phyloP scores from a whole-genome alignment of 75 land plant species.

The Azolla pinnata region DNA sequence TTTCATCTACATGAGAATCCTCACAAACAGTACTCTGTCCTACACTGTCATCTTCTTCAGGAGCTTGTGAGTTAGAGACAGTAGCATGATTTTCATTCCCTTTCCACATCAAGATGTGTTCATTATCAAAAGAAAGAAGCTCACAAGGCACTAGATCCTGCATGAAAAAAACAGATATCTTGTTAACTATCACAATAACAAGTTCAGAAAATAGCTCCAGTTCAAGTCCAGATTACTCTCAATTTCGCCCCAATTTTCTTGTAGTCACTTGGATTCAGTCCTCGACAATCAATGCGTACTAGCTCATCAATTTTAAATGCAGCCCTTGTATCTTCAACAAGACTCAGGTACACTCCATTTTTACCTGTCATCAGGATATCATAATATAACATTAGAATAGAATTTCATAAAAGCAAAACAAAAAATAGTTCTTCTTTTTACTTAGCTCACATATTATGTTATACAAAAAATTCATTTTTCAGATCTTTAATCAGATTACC shows the following conservation, averaged over 20 bases:
- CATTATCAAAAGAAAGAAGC: slow-evolving; percentile 77
- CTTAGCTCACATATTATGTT: not conserved
- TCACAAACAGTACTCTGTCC: slow-evolving; percentile 4
- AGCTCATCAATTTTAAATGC: slow-evolving; percentile 84
- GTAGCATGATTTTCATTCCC: slow-evolving; percentile 61
- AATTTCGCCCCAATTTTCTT: slow-evolving; percentile 88
- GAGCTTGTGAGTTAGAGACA: slow-evolving; percentile 7
- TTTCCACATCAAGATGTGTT: slow-evolving; percentile 90
- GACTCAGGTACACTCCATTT: slow-evolving; percentile 74
- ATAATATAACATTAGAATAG: not conserved
- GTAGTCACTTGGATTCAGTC: slow-evolving; percentile 67
- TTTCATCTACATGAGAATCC: not conserved
- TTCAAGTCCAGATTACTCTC: slow-evolving; percentile 32
- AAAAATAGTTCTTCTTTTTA: not conserved
- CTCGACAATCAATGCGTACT: slow-evolving; percentile 70
- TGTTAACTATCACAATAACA: not conserved
- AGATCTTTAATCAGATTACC: no score
- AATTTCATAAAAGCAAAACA: not conserved
- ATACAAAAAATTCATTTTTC: not conserved
- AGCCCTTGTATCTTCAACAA: slow-evolving; percentile 51
- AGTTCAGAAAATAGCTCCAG: not conserved
- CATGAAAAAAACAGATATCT: slow-evolving; percentile 5
- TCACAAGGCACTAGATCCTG: slow-evolving; percentile 95
- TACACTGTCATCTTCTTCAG: slow-evolving; percentile 8
- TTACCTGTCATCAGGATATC: slow-evolving; percentile 41